Evolutionary conservation across 139 green algal species (phyloP), one percentile per base, ranked within the genome.

Genomic region (Eudorina sp.): DNA sequence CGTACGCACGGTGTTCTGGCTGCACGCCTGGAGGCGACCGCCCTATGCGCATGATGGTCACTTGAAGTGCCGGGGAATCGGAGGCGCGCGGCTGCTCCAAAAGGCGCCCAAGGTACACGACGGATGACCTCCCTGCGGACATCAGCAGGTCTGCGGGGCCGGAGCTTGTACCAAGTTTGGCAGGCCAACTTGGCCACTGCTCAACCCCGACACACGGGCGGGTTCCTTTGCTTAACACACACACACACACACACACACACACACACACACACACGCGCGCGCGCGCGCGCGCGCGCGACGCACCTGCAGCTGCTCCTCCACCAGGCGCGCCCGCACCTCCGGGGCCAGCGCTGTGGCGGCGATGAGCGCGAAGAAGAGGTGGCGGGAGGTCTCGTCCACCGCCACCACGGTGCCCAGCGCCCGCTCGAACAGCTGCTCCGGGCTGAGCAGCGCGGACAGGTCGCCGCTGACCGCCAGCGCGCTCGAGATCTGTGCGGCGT

Each of bases 241-340:
- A n/a, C n/a, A n/a, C n/a, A n/a, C n/a, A n/a, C n/a, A n/a, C n/a
- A n/a, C n/a, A n/a, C n/a, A n/a, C n/a, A n/a, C n/a, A n/a, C n/a
- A n/a, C n/a, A n/a, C n/a, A n/a, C n/a, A n/a, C n/a, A n/a, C n/a
- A 58, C 51, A 58, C 13, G 16, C 13, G 51, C 51, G 16, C 51
- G 13, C 16, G 13, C 16, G 51, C 60, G 21, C 18, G 23, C 21
- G n/a, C 8, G 18, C 60, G 8, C 60, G 23, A 18, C 70, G 40
- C 75, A 83, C 75, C 75, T 83, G 16, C 18, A 16, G 51, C 53
- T 83, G 75, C 75, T 83, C 75, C 48, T 83, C 51, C 75, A 69
- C 48, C 75, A 83, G 51, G 34, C 31, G 16, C 51, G n/a, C 46
- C 16, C 51, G 11, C 51, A 69, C 75, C 3, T 36, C 75, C 31